A percentile compares a stretch with the other conserved stretches of the same genome.
phyloP scores from a whole-genome alignment of 495 filamentous ascomycete species.

The Lasiosphaeria ovina region DNA sequence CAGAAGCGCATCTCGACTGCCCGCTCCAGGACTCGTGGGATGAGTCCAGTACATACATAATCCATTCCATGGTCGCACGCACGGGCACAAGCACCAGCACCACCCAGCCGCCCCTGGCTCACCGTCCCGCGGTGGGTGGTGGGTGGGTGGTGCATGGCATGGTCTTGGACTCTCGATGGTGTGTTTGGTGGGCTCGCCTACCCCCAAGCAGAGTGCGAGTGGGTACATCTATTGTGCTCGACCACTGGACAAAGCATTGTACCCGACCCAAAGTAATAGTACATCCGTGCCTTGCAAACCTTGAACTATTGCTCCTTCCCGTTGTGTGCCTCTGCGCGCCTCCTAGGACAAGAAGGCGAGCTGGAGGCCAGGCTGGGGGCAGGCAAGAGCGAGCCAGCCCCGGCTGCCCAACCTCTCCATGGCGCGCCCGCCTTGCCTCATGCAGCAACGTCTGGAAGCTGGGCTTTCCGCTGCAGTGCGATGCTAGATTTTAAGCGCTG shows the following conservation, averaged over 20 bases:
- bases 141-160: not conserved
- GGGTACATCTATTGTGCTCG: too few species aligned
- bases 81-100: not conserved
- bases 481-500: slow-evolving; percentile 29
- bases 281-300: too few species aligned
- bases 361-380: not conserved
- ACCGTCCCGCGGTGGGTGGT: not conserved
- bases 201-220: too few species aligned
- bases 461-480: slow-evolving; percentile 23
- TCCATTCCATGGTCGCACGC: not conserved
- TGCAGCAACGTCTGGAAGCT: slow-evolving; percentile 24
- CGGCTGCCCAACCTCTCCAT: slow-evolving; percentile 1
- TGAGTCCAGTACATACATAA: too few species aligned
- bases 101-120: not conserved
- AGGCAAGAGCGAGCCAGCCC: not conserved
- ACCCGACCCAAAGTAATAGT: too few species aligned
- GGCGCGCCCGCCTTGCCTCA: not conserved
- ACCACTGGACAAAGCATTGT: too few species aligned
- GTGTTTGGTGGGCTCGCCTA: too few species aligned
- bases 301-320: too few species aligned
- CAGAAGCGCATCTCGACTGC: not conserved
- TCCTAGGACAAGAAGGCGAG: too few species aligned
- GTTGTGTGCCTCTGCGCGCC: too few species aligned
- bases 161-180: not conserved
- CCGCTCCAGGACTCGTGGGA: not conserved